These are phyloP conservation scores for Martiniozyma asiatica DNA, from an alignment of 1,139 yeast species.

Conservation along the genomic window DNA sequence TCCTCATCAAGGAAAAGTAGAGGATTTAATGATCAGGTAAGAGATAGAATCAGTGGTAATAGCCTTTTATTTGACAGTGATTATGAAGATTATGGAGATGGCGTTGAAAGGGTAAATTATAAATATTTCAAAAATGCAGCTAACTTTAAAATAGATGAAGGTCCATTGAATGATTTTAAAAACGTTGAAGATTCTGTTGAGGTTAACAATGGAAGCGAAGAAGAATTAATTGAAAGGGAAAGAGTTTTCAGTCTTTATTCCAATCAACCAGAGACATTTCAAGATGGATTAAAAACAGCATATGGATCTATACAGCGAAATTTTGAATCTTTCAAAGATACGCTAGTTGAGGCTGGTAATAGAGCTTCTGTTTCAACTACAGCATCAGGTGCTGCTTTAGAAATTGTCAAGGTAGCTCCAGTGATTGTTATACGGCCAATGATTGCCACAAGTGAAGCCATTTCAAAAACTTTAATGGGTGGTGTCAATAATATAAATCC, in stretches of 20 bases:
- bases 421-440: conserved; percentile 71
- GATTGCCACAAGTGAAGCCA: conserved; percentile 88
- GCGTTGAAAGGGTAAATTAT: conserved; percentile 1
- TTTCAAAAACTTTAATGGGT: conserved; percentile 74
- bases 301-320: conserved; percentile 63
- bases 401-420: conserved; percentile 71
- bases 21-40: too few relatives aligned
- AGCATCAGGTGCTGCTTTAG: conserved; percentile 54
- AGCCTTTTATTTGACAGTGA: too few relatives aligned
- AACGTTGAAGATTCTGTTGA: conserved; percentile 14
- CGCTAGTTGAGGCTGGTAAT: conserved; percentile 45
- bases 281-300: conserved; percentile 65
- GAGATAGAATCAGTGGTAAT: too few relatives aligned
- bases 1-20: too few relatives aligned
- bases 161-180: conserved; percentile 2
- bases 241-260: conserved; percentile 61
- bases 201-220: conserved; percentile 16
- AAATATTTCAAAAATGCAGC: conserved; percentile 1
- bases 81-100: background rate
- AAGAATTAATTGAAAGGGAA: conserved; percentile 14
- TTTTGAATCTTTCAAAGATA: conserved; percentile 51
- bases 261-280: conserved; percentile 63
- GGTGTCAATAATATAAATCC: conserved; percentile 74
- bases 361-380: conserved; percentile 52
- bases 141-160: too few relatives aligned